Evolutionary conservation across 2,329 filamentous ascomycete genomes (phyloP), one percentile per base, ranked within the genome.

Genomic region (Penicillium sp.): DNA sequence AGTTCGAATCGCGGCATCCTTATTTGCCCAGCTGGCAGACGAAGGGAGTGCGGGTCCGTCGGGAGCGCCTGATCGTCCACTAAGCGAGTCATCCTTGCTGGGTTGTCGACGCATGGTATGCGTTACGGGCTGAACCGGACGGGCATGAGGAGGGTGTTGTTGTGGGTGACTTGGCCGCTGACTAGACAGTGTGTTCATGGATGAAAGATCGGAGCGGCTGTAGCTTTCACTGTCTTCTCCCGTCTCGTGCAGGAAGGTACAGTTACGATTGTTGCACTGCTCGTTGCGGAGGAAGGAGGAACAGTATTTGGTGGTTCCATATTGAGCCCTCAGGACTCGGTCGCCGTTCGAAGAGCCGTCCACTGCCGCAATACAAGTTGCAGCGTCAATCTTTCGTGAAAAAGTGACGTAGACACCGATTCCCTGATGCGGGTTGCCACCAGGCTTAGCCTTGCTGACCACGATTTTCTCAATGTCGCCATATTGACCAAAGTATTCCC

Each of bases 401-500:
- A 97, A 99, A 0, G 95, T 99, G n/a, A 99, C 95, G 73, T 99
- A 99, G 54, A 99, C 94, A 51, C 95, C 95, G 5, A 99, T 89
- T 0, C 93, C 96, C 70, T 95, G 91, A 67, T 92, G 91, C 57
- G 83, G 82, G 58, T 85, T 82, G 37, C 83, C 81, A 49, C 83
- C 83, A 64, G 94, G 92, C 77, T 96, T 97, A 43, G 93, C 87
- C 76, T 97, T 97, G 82, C 93, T 98, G 67, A 99, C 96, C 57
- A 97, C 96, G 59, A 99, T 98, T 78, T 99, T 99, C 74, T 97
- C 90, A 69, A 99, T 99, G 73, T 94, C 95, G 69, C 95, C 95
- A 75, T 99, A 99, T 77, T 99, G 95, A 6, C 95, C 95, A 71
- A 99, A 99, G 75, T 97, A 99, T 72, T 97, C 91, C 52, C 88